Conservation (phyloP, 2,329 filamentous ascomycete genomes). For the Stromatinia cepivora region DNA sequence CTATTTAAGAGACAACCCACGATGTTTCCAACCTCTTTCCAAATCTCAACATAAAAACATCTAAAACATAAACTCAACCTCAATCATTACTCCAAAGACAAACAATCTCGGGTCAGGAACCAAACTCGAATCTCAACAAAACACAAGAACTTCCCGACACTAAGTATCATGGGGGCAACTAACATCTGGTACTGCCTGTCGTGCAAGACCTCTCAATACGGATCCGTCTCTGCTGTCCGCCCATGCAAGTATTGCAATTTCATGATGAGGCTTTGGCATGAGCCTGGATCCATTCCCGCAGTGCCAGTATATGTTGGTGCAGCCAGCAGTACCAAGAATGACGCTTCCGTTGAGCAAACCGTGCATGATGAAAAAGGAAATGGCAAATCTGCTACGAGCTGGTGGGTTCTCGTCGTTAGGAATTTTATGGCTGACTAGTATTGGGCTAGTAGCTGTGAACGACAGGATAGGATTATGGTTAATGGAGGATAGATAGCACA, state of each 20-base stretch:
- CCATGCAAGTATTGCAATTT: slow-evolving; percentile 3
- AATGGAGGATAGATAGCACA: not conserved
- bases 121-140: not conserved
- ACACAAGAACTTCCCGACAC: not conserved
- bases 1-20: not conserved
- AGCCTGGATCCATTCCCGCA: not conserved
- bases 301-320: not conserved
- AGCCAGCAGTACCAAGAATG: not conserved
- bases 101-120: not conserved
- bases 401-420: not conserved
- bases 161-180: not conserved
- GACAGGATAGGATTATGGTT: not conserved
- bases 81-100: too few relatives aligned
- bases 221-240: not conserved
- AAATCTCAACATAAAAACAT: not conserved
- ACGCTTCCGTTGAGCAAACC: too few relatives aligned
- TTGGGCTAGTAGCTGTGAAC: not conserved
- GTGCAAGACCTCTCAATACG: not conserved
- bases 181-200: slow-evolving; percentile 7
- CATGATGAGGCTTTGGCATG: not conserved
- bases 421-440: not conserved
- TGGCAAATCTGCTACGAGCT: not conserved
- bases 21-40: not conserved
- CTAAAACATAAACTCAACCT: not conserved
- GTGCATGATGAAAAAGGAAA: not conserved